Evolutionary conservation across 2,329 filamentous ascomycete species (phyloP).

Genomic region (Karstenula rhodostoma): DNA sequence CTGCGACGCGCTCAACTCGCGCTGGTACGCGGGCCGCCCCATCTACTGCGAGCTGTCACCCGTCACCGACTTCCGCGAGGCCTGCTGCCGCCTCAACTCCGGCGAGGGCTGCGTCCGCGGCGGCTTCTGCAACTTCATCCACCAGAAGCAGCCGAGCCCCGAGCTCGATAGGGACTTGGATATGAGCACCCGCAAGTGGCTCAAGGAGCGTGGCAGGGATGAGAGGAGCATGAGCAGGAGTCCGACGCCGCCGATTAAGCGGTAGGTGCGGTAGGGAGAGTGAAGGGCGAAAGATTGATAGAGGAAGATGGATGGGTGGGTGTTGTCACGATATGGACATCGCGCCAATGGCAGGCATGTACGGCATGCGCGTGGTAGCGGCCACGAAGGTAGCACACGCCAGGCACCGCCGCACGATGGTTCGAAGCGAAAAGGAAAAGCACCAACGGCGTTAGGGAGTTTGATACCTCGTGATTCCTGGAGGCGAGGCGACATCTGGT

Average conservation of each 20-base stretch:
- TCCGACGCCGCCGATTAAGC: slow-evolving; percentile 84
- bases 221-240: slow-evolving; percentile 82
- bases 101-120: slow-evolving; percentile 95
- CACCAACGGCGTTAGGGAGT: slow-evolving; percentile 24
- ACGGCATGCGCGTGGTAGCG: not conserved
- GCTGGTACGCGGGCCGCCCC: slow-evolving; percentile 96
- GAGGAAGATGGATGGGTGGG: not conserved
- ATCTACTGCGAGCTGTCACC: slow-evolving; percentile 98
- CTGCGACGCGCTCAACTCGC: slow-evolving; percentile 90
- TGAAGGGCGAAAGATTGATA: slow-evolving; percentile 37
- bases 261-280: not conserved
- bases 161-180: slow-evolving; percentile 90
- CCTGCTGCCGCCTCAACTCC: slow-evolving; percentile 91
- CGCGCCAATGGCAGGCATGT: no score
- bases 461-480: slow-evolving; percentile 26
- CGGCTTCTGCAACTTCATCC: slow-evolving; percentile 99
- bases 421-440: not conserved
- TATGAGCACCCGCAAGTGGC: slow-evolving; percentile 94
- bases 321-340: not conserved
- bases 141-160: slow-evolving; percentile 90
- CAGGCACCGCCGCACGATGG: not conserved
- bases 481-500: slow-evolving; percentile 16
- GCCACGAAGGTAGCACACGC: not conserved
- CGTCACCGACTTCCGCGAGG: slow-evolving; percentile 97
- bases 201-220: slow-evolving; percentile 83